Conservation (phyloP, 805 yeast genomes). For the Yarrowia keelungensis region DNA sequence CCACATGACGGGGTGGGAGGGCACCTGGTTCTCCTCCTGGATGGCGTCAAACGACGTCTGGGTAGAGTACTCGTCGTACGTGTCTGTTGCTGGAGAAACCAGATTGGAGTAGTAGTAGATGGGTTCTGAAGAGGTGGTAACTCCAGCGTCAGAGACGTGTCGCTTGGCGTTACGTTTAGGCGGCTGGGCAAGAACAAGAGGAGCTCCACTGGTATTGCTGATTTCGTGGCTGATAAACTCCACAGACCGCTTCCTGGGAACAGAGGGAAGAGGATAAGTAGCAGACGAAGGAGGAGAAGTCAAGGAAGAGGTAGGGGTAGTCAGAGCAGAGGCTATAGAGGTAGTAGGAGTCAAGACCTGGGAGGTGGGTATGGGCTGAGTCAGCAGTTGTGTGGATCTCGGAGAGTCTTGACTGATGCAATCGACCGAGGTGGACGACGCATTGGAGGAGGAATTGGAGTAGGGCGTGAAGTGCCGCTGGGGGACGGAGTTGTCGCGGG, state of each 20-base stretch:
- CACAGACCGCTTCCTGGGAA: constrained; percentile 7
- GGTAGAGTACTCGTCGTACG: constrained; percentile 8
- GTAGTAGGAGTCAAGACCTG: constrained; percentile 6
- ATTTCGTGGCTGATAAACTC: constrained; percentile 24
- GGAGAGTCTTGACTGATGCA: background rate
- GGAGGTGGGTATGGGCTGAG: constrained; percentile 7
- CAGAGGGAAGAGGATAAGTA: constrained; percentile 3
- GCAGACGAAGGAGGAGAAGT: constrained; percentile 12
- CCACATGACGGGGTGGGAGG: constrained; percentile 12
- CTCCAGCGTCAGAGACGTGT: constrained; percentile 5
- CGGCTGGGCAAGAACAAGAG: constrained; percentile 21
- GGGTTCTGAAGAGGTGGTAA: background rate
- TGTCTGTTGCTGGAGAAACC: constrained; percentile 8
- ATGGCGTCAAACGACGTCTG: background rate
- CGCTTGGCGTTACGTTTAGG: constrained; percentile 7
- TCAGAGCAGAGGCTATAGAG: background rate
- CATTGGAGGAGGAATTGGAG: constrained; percentile 2
- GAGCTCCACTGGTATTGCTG: constrained; percentile 1
- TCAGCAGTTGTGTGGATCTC: constrained; percentile 15
- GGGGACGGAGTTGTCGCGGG: background rate
- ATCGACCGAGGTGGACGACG: constrained; percentile 11
- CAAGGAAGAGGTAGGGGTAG: no score
- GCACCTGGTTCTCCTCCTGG: background rate
- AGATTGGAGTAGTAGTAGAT: constrained; percentile 18
- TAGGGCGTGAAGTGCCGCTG: constrained; percentile 2